Conservation (phyloP, 2,329 filamentous ascomycete species). For the Pestalotiopsis sp. region DNA sequence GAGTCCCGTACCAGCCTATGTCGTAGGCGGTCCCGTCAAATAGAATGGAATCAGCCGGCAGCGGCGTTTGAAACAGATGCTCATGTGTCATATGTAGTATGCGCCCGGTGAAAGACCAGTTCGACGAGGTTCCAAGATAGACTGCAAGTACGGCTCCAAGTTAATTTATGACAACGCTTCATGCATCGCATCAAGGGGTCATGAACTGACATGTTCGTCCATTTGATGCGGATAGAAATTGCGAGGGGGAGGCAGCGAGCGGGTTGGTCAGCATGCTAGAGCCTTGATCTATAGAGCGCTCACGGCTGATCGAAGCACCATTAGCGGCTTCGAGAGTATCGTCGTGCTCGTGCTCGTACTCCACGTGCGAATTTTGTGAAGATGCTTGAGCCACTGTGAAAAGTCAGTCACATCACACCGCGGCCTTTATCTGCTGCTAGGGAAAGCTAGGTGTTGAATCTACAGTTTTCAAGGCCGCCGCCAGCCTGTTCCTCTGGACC, state of each 20-base stretch:
- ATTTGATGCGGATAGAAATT: slow-evolving; percentile 42
- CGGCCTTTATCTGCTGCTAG: background rate
- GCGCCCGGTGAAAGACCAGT: slow-evolving; percentile 57
- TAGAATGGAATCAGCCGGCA: slow-evolving; percentile 45
- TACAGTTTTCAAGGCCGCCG: background rate
- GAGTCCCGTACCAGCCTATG: slow-evolving; percentile 51
- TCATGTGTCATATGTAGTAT: slow-evolving; percentile 52
- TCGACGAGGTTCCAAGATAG: slow-evolving; percentile 58
- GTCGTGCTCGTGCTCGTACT: slow-evolving; percentile 29
- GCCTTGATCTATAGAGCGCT: background rate
- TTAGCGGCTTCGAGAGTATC: slow-evolving; percentile 12
- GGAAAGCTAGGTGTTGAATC: background rate
- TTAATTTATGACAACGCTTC: slow-evolving; percentile 7
- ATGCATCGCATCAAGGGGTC: background rate
- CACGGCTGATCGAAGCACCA: background rate
- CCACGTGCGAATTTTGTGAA: slow-evolving; percentile 19
- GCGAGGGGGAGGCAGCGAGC: slow-evolving; percentile 40
- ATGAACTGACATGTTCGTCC: slow-evolving; percentile 44
- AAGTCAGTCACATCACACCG: background rate
- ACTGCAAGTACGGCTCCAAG: slow-evolving; percentile 33
- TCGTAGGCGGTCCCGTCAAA: slow-evolving; percentile 57
- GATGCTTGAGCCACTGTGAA: slow-evolving; percentile 28
- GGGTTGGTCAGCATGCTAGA: slow-evolving; percentile 40
- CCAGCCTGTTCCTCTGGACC: background rate
- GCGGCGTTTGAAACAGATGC: slow-evolving; percentile 43